Evolutionary conservation across 1,139 yeast species (phyloP), one percentile per base, ranked within the genome.

Genomic region (Pichia norvegensis): DNA sequence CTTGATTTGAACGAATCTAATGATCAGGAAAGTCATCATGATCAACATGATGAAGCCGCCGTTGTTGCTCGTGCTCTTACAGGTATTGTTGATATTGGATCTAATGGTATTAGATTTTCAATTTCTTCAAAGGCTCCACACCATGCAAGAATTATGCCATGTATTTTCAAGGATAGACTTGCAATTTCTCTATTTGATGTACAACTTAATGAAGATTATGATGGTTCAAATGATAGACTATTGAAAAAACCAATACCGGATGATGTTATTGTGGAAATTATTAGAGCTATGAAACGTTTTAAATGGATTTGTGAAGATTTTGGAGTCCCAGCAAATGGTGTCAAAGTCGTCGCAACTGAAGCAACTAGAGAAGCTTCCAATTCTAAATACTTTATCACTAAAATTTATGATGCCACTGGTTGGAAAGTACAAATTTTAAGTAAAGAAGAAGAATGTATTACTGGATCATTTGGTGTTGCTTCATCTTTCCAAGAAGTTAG

Each of bases 81-180:
- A 23, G 80, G 76, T n/a, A 76, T 80, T 40, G 84, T 79, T 2
- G 86, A 81, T 58, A 78, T 80, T 23, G 86, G 85, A 3, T 77
- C 85, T 17, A 79, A 79, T 55, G 86, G 84, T 38, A 73, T 80
- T 44, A 65, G 87, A 46, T 79, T 81, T 58, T 75, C 83, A 41
- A 79, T 81, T 36, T 76, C 85, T 13, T 79, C 85, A 4, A 69
- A 74, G 42, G 80, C 81, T 4, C 68, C 80, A 1, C 78, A 73
- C 49, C 83, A 79, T 60, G 84, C 85, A 1, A 68, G 88, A 48
- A 76, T 79, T 4, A 74, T 81, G 72, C 87, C 88, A 0, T 78
- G 85, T 56, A 76, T 80, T 17, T 81, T 77, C 62, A 82, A 81
- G 52, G 87, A 81, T 54, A 64, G 85, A 42, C 71, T 81, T 2